phyloP scores from a whole-genome alignment of 441 rosid species.

The Croton laevigatus region DNA sequence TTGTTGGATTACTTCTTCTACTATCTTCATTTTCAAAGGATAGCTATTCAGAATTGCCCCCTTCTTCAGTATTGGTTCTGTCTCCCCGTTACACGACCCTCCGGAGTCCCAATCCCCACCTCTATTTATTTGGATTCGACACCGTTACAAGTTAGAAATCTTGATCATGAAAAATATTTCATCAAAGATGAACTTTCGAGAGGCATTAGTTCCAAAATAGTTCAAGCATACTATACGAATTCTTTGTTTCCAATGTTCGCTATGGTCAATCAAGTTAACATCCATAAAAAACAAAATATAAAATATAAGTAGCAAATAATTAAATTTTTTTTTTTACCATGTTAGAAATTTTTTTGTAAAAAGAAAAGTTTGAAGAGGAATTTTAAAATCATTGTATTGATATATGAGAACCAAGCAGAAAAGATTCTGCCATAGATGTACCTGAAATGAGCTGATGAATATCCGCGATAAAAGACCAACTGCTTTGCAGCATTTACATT shows the following conservation, averaged over 20 bases:
- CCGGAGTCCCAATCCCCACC: constrained; percentile 99
- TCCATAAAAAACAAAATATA: too few species aligned
- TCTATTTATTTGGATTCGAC: constrained; percentile 33
- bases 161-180: not conserved
- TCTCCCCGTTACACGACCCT: constrained; percentile 81
- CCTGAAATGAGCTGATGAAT: constrained; percentile 96
- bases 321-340: too few species aligned
- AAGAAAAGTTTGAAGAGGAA: too few species aligned
- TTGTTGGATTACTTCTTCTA: constrained; percentile 63
- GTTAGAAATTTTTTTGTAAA: too few species aligned
- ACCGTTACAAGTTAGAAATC: not conserved
- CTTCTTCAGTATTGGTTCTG: constrained; percentile 48
- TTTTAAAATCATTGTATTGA: too few species aligned
- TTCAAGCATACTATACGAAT: too few species aligned
- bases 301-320: too few species aligned
- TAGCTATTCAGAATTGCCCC: constrained; percentile 60
- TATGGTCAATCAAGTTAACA: too few species aligned
- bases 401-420: not conserved
- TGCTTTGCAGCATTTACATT: constrained; percentile 54
- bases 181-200: too few species aligned
- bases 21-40: constrained; percentile 87
- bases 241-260: too few species aligned
- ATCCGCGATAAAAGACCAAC: constrained; percentile 84
- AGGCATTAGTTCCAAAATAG: too few species aligned
- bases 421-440: constrained; percentile 18